These are phyloP conservation scores for Trichoderma virens DNA, from an alignment of 495 filamentous ascomycete genomes.

Conservation along the genomic window DNA sequence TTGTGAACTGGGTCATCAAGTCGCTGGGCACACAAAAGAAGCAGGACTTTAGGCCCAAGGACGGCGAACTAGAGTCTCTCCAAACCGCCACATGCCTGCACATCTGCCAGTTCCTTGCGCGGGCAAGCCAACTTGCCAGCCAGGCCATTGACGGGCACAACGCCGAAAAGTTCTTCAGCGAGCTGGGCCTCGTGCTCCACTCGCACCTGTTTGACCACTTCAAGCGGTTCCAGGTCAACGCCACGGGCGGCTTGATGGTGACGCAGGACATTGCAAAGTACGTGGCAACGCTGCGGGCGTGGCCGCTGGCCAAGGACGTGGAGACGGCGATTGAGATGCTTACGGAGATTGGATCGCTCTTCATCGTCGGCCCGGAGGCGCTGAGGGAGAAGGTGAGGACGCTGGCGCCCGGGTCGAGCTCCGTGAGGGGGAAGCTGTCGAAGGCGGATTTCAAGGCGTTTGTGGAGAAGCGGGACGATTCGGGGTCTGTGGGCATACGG, in stretches of 20 bases:
- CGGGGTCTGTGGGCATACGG: conserved; percentile 70
- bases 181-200: conserved; percentile 75
- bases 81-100: conserved; percentile 79
- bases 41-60: conserved; percentile 84
- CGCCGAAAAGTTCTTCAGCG: conserved; percentile 66
- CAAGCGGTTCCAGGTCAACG: conserved; percentile 85
- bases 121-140: conserved; percentile 50
- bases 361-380: conserved; percentile 88
- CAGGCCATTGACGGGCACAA: conserved; percentile 72
- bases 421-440: conserved; percentile 38
- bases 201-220: conserved; percentile 80
- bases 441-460: conserved; percentile 77
- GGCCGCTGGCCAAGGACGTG: conserved; percentile 65
- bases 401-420: conserved; percentile 43
- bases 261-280: conserved; percentile 94
- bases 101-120: conserved; percentile 68
- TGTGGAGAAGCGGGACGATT: conserved; percentile 75
- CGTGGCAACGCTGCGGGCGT: conserved; percentile 69
- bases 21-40: conserved; percentile 78
- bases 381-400: conserved; percentile 61
- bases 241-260: conserved; percentile 87
- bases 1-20: conserved; percentile 68
- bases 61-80: conserved; percentile 72
- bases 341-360: conserved; percentile 91
- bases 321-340: conserved; percentile 71